Evolutionary conservation across 2,329 filamentous ascomycete species (phyloP).

Genomic region (Ceratocystis variospora): DNA sequence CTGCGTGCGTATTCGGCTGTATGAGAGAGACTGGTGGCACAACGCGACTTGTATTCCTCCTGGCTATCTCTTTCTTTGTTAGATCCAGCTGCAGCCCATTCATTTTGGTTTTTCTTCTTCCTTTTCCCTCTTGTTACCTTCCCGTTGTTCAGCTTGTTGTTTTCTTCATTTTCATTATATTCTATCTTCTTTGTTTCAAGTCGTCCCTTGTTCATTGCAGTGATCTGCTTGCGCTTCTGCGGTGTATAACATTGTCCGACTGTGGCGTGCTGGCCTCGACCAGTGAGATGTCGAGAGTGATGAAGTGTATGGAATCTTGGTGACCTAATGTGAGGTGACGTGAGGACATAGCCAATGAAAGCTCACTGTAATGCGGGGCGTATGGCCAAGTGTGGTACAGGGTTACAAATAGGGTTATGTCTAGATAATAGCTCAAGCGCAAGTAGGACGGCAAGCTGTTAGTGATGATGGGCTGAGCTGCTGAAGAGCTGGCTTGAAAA

Average conservation of each 20-base stretch:
- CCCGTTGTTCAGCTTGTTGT: constrained; percentile 22
- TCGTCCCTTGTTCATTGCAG: background rate
- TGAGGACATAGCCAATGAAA: too few relatives aligned
- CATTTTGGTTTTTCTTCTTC: constrained; percentile 25
- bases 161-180: constrained; percentile 20
- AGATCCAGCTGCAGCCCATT: constrained; percentile 1
- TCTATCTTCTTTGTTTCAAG: constrained; percentile 10
- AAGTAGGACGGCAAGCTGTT: too few relatives aligned
- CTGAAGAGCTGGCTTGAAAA: background rate
- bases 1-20: background rate
- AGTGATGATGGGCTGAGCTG: background rate
- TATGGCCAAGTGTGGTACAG: too few relatives aligned
- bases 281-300: too few relatives aligned
- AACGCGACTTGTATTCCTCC: constrained; percentile 12
- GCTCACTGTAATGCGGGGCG: too few relatives aligned
- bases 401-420: too few relatives aligned
- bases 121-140: constrained; percentile 20
- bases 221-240: background rate
- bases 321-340: too few relatives aligned
- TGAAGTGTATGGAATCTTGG: too few relatives aligned
- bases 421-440: too few relatives aligned
- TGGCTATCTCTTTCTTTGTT: background rate
- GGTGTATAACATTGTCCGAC: background rate
- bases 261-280: background rate
- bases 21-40: background rate